These are phyloP conservation scores for Cladosporium sp. DNA, from an alignment of 2,329 filamentous ascomycete species.

Conservation along the genomic window DNA sequence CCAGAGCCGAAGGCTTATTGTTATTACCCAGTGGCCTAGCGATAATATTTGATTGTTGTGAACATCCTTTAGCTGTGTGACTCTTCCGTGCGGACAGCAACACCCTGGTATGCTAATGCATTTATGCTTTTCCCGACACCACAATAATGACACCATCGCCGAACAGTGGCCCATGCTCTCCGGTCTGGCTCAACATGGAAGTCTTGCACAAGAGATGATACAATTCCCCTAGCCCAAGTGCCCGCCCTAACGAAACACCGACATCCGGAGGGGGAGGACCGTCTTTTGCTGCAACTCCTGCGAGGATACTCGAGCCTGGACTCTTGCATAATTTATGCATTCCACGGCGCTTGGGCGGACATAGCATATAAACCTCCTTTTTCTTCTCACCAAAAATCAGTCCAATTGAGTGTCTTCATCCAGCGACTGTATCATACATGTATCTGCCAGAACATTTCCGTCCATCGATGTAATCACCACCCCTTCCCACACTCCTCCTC, in stretches of 20 bases:
- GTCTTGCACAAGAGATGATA: neutral
- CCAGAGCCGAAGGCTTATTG: neutral
- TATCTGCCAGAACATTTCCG: neutral
- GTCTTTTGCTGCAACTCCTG: neutral
- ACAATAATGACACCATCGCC: constrained; percentile 11
- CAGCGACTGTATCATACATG: no score
- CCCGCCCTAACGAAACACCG: constrained; percentile 6
- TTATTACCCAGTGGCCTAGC: neutral
- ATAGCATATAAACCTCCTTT: no score
- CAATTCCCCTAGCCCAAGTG: neutral
- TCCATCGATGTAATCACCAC: neutral
- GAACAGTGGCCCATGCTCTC: neutral
- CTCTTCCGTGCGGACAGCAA: neutral
- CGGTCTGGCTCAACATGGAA: no score
- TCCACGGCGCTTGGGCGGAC: neutral
- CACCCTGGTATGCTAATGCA: neutral
- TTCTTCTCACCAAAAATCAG: no score
- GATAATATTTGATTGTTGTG: neutral
- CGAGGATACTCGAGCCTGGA: neutral
- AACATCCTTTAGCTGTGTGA: neutral
- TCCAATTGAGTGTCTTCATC: no score
- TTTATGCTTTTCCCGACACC: neutral
- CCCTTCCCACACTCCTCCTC: neutral
- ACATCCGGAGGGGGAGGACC: neutral
- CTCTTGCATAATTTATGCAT: neutral